Base-by-base conservation (phyloP, 148 eudicot species). In the Polygonum aviculare region DNA sequence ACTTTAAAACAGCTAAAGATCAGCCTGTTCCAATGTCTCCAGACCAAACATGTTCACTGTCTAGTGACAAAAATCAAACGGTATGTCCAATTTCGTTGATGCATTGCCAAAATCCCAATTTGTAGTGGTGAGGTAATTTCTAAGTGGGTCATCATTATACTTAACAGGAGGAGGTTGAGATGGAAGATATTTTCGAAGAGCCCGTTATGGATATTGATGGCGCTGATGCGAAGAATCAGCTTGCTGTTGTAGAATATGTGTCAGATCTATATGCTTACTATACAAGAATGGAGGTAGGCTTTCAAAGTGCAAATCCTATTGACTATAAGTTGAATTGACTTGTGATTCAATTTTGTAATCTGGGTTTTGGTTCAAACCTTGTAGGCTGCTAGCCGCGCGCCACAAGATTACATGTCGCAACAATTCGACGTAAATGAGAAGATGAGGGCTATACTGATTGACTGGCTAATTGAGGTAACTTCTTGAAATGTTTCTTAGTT, bases 361-460 rank as follows among this genome's bases (percentile, higher is more conserved):
- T 21, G 65, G 38, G 21, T 36, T 67, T 36, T 67, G 10, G 44
- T 14, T 67, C 45, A 67, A 67, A 67, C 12, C 36, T 72, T 76
- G 72, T 85, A 94, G 95, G 82, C 40, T 71, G 79, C 72, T 62
- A 79, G 88, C 81, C 85, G 92, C 74, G 89, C 87, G 26, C 78
- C 95, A 14, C 85, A 89, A 63, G 79, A 78, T 72, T 90, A 91
- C 60, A 87, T 94, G 90, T 69, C 78, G 12, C 86, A 84, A 12
- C 98, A 94, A 81, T 69, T 74, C 69, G 97, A 94, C 82, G 89
- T 90, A 75, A 89, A 90, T 79, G 92, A 86, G 69, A 89, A 83
- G 80, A 94, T 92, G 96, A 87, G 96, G 78, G 89, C 93, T 38
- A 92, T 90, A 74, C 83, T 90, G 8, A 85, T 92, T 81, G 97